A percentile compares a stretch with the other conserved stretches of the same genome.
These are phyloP conservation scores for Aegle marmelos DNA, from an alignment of 345 rosid genomes.

Conservation along the genomic window DNA sequence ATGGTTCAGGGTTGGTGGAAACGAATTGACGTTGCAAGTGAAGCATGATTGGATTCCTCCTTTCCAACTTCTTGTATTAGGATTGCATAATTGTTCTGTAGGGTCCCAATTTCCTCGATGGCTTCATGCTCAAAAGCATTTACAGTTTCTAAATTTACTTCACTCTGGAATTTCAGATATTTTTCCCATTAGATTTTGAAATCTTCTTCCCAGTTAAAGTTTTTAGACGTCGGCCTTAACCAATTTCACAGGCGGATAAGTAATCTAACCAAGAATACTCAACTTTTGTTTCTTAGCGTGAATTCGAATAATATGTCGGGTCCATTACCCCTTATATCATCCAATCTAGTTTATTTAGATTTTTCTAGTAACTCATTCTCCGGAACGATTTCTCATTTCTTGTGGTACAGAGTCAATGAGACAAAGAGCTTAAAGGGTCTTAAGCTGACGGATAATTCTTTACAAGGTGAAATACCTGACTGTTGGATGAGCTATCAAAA, in stretches of 20 bases:
- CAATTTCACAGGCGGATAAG: conserved; percentile 25
- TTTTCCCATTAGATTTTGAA: not conserved
- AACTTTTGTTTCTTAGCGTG: conserved; percentile 12
- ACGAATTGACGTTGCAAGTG: conserved; percentile 16
- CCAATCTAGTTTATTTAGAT: conserved; percentile 20
- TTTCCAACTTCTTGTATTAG: conserved; percentile 19
- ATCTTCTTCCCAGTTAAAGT: not conserved
- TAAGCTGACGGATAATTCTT: conserved; percentile 28
- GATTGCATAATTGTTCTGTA: conserved; percentile 16
- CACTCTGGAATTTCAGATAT: conserved; percentile 21
- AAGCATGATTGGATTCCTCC: conserved; percentile 31
- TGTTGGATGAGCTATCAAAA: too few species aligned
- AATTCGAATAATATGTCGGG: conserved; percentile 17
- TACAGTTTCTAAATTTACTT: conserved; percentile 23
- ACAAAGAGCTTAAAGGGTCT: conserved; percentile 21
- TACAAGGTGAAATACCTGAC: not conserved
- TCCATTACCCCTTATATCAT: conserved; percentile 11
- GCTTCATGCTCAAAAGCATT: conserved; percentile 19
- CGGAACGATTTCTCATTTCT: conserved; percentile 22
- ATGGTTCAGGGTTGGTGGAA: not conserved
- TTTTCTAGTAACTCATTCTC: conserved; percentile 37
- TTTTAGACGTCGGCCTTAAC: conserved; percentile 29
- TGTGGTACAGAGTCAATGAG: conserved; percentile 21
- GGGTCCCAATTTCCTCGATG: conserved; percentile 36
- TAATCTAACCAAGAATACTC: not conserved